Evolutionary conservation across 345 rosid genomes (phyloP).

Genomic region (Abelmoschus esculentus): DNA sequence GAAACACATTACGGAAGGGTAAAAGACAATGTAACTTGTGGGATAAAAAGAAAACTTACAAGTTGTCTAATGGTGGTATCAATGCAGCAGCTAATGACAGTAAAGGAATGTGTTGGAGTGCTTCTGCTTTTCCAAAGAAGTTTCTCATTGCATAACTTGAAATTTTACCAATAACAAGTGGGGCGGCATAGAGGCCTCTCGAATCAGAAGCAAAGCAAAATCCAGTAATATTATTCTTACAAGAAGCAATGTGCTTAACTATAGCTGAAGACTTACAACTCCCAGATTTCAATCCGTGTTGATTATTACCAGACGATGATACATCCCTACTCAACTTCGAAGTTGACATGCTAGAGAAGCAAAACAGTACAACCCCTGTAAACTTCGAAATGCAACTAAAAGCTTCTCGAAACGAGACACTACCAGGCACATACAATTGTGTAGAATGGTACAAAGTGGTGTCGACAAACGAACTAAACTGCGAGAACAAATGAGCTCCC

Average conservation of each 20-base stretch:
- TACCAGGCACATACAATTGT: constrained; percentile 37
- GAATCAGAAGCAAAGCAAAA: constrained; percentile 25
- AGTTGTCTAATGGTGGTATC: constrained; percentile 46
- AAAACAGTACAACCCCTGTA: constrained; percentile 47
- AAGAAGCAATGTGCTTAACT: constrained; percentile 28
- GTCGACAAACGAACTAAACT: constrained; percentile 14
- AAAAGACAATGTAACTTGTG: not conserved
- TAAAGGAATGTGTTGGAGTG: constrained; percentile 43
- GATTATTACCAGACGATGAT: constrained; percentile 22
- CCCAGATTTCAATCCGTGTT: constrained; percentile 22
- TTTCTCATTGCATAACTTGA: constrained; percentile 38
- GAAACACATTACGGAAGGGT: not conserved
- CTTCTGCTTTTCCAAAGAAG: constrained; percentile 52
- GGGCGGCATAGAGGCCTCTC: constrained; percentile 21
- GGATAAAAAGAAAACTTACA: constrained; percentile 40
- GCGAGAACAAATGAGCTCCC: constrained; percentile 37
- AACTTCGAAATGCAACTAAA: constrained; percentile 53
- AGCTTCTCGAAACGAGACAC: constrained; percentile 47
- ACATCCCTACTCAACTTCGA: constrained; percentile 38
- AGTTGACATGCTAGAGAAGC: constrained; percentile 40
- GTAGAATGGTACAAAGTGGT: constrained; percentile 17
- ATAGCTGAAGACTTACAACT: constrained; percentile 24
- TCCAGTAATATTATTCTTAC: constrained; percentile 22
- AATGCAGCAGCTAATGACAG: constrained; percentile 61
- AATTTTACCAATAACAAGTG: constrained; percentile 33